Percentiles rank a stretch among this genome's conserved stretches.
These are phyloP conservation scores for Plenodomus tracheiphilus DNA, from an alignment of 2,329 filamentous ascomycete species.

Conservation along the genomic window DNA sequence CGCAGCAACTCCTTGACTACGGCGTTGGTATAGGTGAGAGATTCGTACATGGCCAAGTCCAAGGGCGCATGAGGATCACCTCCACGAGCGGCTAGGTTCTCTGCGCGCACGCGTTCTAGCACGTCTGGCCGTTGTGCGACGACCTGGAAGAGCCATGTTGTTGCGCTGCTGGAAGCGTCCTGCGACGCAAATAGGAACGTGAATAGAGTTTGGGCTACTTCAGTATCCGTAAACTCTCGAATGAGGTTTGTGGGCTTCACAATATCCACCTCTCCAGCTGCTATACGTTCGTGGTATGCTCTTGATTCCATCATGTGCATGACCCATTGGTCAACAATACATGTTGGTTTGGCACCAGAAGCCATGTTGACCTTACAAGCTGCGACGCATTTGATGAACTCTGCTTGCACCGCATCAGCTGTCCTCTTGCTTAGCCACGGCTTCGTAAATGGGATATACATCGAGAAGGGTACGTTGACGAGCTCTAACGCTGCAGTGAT, in stretches of 20 bases:
- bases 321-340: constrained; percentile 94
- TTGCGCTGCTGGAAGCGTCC: constrained; percentile 90
- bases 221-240: constrained; percentile 82
- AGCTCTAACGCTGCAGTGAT: constrained; percentile 93
- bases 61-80: constrained; percentile 71
- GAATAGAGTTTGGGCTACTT: constrained; percentile 90
- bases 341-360: constrained; percentile 78
- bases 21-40: constrained; percentile 83
- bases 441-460: constrained; percentile 91
- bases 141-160: constrained; percentile 91
- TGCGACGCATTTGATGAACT: constrained; percentile 86
- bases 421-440: constrained; percentile 97
- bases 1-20: constrained; percentile 64
- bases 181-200: constrained; percentile 96
- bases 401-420: constrained; percentile 82
- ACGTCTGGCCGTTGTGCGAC: constrained; percentile 88
- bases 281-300: constrained; percentile 75
- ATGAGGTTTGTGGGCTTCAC: constrained; percentile 83
- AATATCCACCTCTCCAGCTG: constrained; percentile 65
- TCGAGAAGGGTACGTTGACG: constrained; percentile 81
- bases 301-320: constrained; percentile 83
- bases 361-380: constrained; percentile 91
- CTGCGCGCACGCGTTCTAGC: constrained; percentile 82
- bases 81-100: constrained; percentile 75
- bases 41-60: constrained; percentile 82